Evolutionary conservation across 140 eudicot genomes (phyloP), one percentile per base, ranked within the genome.

Genomic region (Ambrosia hybrid): DNA sequence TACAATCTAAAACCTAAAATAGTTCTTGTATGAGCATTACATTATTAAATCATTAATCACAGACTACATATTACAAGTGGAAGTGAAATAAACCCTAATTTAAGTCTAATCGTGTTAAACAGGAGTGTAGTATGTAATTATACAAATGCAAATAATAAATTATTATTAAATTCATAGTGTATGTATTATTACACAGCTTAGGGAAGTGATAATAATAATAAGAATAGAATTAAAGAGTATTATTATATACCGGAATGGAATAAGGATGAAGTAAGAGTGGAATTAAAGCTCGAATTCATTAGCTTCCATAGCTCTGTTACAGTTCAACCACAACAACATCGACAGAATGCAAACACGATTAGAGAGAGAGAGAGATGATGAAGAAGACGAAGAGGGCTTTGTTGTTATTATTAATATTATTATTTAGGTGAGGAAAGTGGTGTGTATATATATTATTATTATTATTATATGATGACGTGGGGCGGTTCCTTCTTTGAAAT

Each of bases 211-310:
- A 30, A 30, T 30, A 21, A 21, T 21, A 21, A 21, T 21, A 21
- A 21, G 26, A 21, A 21, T 21, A 21, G 26, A 21, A 21, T 21
- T 21, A 21, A 21, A 21, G 26, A 21, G 26, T 21, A 21, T 21
- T 21, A 21, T 21, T 21, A 21, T 21, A 21, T 21, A 21, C 26
- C 26, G 26, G 26, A 21, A 21, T 21, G 26, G 26, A 9, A 41
- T 6, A 5, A 53, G 26, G 26, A 12, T 66, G 70, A 75, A 49
- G 15, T 3, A 52, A 57, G 3, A 36, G 33, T 55, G 41, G 57
- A 33, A 57, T 82, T 77, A 73, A 68, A 79, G 73, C 17, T 86
- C 85, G 17, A 70, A 82, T 62, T 89, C 92, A 71, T 78, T 80
- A 11, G 86, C 83, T 84, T 89, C 93, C 96, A 86, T 83, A 53